Conservation (phyloP, 176 grass and related monocot genomes). For the Carex kokanica region DNA sequence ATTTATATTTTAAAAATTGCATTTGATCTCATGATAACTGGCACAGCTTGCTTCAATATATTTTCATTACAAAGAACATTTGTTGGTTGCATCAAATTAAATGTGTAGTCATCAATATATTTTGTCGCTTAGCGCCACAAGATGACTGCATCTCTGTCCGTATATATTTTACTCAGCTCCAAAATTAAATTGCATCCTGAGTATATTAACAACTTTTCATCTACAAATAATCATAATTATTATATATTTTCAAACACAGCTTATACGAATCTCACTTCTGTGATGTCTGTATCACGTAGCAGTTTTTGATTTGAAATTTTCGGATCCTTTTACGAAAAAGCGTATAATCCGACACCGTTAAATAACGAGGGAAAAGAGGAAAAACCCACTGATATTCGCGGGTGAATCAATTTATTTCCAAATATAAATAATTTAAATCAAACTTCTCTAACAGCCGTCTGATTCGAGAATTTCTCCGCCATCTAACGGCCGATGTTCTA, state of each 20-base stretch:
- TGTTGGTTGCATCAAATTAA: not conserved
- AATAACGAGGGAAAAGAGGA: slow-evolving; percentile 28
- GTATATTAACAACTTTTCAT: too few relatives aligned
- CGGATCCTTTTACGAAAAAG: not conserved
- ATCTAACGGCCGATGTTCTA: not conserved
- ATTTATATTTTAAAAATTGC: not conserved
- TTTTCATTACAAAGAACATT: not conserved
- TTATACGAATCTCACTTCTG: too few relatives aligned
- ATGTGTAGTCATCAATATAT: not conserved
- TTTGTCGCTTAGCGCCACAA: slow-evolving; percentile 18
- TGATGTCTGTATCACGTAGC: not conserved
- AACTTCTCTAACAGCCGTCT: not conserved
- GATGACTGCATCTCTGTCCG: not conserved
- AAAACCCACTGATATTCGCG: slow-evolving; percentile 19
- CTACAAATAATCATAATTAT: too few relatives aligned
- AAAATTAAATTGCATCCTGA: too few relatives aligned
- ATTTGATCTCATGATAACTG: too few relatives aligned
- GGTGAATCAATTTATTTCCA: slow-evolving; percentile 23
- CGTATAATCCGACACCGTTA: not conserved
- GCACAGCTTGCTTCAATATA: not conserved
- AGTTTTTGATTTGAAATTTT: not conserved
- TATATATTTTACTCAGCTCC: not conserved
- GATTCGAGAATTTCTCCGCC: not conserved
- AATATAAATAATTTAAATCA: not conserved
- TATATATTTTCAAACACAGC: too few relatives aligned